Base-by-base conservation (phyloP, 805 yeast species). In the Kregervanrija fluxuum region DNA sequence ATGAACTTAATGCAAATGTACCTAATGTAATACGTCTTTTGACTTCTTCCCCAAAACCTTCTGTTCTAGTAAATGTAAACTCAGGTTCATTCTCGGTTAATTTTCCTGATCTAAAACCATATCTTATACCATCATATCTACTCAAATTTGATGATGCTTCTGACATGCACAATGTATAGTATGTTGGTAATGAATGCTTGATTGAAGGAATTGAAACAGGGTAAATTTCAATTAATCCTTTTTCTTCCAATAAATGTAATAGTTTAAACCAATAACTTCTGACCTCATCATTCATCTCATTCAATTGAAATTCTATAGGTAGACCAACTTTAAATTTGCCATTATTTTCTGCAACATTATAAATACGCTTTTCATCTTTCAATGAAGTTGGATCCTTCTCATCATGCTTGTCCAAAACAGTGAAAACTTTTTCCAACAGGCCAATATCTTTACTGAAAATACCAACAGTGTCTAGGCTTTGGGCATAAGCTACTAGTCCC, bases 91-190 rank as follows among this genome's bases (percentile, higher is more conserved):
- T 56, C 33, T 64, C 73, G 4, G 60, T 17, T 38, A 46, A 42
- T 46, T 60, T 35, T 37, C 45, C 45, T 1, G 74, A 68, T 34
- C 85, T 68, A 44, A 57, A 63, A 0, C 98, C 98, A 59, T 82
- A 93, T 45, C 97, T 70, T 15, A 90, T 68, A 2, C 99, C 99
- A 63, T 93, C 99, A 57, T 75, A 93, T 31, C 97, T 70, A 1
- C 96, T 77, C 40, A 93, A 70, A 58, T 93, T 93, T 0, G 98
- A 91, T 1, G 95, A 82, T 0, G 97, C 98, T 57, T 93, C 99
- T 0, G 96, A 85, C 0, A 96, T 85, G 2, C 93, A 90, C 33
- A 95, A 54, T 0, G 96, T 85, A 59, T 85, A 91, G 62, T 93
- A 93, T 0, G 88, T 77, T 28, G 95, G 89, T 13, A 93, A 64